Percentiles rank a stretch among this genome's conserved stretches.
These are phyloP conservation scores for Syzygium oleosum DNA, from an alignment of 345 rosid species.

Conservation along the genomic window DNA sequence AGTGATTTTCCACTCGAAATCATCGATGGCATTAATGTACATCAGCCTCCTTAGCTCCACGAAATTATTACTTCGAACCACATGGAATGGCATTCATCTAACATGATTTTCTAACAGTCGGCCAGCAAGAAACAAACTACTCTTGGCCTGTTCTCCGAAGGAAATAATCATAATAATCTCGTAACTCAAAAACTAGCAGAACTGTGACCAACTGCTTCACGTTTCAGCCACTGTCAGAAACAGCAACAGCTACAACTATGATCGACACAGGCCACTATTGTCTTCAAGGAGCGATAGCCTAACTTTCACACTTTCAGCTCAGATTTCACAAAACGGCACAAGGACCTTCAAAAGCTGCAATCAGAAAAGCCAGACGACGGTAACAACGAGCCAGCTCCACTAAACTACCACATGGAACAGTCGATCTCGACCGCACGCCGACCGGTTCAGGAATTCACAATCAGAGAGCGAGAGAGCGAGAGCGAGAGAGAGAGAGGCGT, in stretches of 20 bases:
- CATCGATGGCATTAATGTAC: not conserved
- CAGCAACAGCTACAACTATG: not conserved
- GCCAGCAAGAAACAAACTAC: not conserved
- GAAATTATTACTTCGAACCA: not conserved
- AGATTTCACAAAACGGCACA: not conserved
- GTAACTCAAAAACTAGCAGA: not conserved
- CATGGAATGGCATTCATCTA: not conserved
- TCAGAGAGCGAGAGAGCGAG: too few species aligned
- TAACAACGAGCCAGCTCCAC: not conserved
- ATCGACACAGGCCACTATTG: not conserved
- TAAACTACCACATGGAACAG: not conserved
- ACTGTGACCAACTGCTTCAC: not conserved
- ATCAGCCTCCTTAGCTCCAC: not conserved
- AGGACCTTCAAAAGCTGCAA: not conserved
- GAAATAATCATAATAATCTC: not conserved
- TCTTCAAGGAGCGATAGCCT: not conserved
- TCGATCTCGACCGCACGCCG: not conserved
- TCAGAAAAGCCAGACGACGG: not conserved
- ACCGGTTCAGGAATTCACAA: not conserved
- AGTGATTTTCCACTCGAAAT: not conserved
- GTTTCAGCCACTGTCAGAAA: not conserved
- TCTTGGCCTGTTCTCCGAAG: not conserved
- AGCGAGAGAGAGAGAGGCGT: not conserved
- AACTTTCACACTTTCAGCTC: not conserved
- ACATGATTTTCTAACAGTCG: not conserved